phyloP scores from a whole-genome alignment of 2,329 filamentous ascomycete genomes.

The Gnomoniopsis smithogilvyi region DNA sequence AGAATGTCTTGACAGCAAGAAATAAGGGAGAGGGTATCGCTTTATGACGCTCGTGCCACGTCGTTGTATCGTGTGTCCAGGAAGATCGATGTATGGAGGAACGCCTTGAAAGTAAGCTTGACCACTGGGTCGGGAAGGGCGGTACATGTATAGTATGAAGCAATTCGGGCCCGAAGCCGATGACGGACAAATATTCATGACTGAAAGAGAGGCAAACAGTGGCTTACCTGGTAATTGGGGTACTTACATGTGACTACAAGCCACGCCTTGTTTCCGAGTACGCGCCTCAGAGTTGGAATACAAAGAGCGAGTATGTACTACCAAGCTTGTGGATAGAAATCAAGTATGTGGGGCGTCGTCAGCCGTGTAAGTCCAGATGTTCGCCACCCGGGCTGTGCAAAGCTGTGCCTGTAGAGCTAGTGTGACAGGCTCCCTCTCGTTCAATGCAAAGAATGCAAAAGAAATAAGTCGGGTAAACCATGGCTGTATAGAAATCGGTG shows the following conservation, averaged over 20 bases:
- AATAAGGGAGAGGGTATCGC: background rate
- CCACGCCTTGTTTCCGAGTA: background rate
- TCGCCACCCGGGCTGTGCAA: background rate
- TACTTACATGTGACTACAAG: slow-evolving; percentile 6
- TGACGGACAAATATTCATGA: background rate
- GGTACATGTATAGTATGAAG: background rate
- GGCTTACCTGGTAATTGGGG: background rate
- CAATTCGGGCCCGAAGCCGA: background rate
- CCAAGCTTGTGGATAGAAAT: no score
- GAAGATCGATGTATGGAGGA: background rate
- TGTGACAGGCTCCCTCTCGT: background rate
- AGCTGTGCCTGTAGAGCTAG: background rate
- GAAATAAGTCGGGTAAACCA: background rate
- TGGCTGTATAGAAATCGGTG: background rate
- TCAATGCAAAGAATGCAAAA: no score
- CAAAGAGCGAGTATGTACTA: background rate
- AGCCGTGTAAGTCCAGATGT: background rate
- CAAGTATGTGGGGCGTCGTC: background rate
- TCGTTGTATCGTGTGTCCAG: background rate
- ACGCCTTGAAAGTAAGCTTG: slow-evolving; percentile 5
- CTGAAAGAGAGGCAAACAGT: background rate
- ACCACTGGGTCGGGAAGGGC: background rate
- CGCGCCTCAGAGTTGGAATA: no score
- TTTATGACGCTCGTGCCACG: slow-evolving; percentile 1
- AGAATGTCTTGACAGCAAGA: background rate